Evolutionary conservation across 2,329 filamentous ascomycete species (phyloP).

Genomic region (Stagonosporopsis rhizophila): DNA sequence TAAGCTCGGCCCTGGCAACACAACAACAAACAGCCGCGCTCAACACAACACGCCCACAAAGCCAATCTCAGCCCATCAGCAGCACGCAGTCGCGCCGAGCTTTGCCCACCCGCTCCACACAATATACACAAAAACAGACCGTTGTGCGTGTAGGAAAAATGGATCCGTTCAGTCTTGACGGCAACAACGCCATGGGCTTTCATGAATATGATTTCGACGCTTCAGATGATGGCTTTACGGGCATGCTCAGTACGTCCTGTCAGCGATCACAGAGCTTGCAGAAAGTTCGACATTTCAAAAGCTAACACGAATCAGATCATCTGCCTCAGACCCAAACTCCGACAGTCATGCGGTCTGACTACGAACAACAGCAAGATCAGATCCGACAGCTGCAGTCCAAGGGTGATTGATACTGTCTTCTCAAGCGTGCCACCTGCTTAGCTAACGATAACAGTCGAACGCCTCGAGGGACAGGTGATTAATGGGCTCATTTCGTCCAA

Average conservation of each 20-base stretch:
- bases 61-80: neutral
- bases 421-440: neutral
- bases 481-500: neutral
- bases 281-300: neutral
- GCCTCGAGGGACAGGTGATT: neutral
- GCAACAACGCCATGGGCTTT: neutral
- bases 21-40: neutral
- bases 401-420: neutral
- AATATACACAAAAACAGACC: neutral
- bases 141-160: neutral
- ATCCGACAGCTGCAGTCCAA: neutral
- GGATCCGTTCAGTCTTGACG: neutral
- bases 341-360: neutral
- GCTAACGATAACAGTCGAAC: neutral
- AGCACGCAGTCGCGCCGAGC: neutral
- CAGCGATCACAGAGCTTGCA: neutral
- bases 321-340: neutral
- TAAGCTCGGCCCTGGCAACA: slow-evolving; percentile 20
- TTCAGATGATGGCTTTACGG: neutral
- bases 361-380: neutral
- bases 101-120: neutral
- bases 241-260: neutral
- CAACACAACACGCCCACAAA: neutral
- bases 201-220: neutral
- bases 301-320: neutral